These are phyloP conservation scores for Striga hermonthica DNA, from an alignment of 305 asterid species.

Conservation along the genomic window DNA sequence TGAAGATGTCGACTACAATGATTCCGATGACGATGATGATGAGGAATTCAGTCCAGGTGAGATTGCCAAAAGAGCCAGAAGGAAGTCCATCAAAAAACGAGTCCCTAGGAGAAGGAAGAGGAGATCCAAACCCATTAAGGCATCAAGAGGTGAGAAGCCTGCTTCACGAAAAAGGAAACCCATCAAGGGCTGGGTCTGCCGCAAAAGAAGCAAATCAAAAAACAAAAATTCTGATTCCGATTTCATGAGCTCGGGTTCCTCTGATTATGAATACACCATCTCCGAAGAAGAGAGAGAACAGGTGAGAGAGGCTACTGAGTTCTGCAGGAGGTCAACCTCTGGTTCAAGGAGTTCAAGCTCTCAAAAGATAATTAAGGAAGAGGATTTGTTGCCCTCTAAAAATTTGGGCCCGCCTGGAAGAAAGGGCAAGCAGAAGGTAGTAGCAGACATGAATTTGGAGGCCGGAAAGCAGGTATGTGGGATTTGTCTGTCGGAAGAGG, in stretches of 20 bases:
- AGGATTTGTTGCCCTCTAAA: conserved; percentile 41
- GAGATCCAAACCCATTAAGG: conserved; percentile 34
- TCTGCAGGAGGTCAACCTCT: conserved; percentile 46
- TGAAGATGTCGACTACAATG: not conserved
- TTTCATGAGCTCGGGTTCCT: conserved; percentile 57
- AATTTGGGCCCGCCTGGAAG: conserved; percentile 43
- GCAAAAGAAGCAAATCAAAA: conserved; percentile 44
- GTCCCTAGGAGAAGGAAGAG: conserved; percentile 30
- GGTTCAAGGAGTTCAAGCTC: conserved; percentile 53
- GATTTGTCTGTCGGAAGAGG: conserved; percentile 90
- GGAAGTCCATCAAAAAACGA: conserved; percentile 32
- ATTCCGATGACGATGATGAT: not conserved
- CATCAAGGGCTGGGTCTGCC: conserved; percentile 32
- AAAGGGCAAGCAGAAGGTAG: conserved; percentile 74
- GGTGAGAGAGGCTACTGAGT: conserved; percentile 62
- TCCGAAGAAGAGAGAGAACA: conserved; percentile 97
- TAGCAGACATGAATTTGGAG: conserved; percentile 52
- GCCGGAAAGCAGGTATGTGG: conserved; percentile 85
- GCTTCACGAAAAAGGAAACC: conserved; percentile 40
- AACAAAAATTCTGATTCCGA: conserved; percentile 59
- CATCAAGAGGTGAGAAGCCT: conserved; percentile 30
- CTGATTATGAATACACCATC: conserved; percentile 65
- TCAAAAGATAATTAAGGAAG: conserved; percentile 36
- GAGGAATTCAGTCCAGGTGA: conserved; percentile 23
- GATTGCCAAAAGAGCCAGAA: conserved; percentile 36